Evolutionary conservation across 495 filamentous ascomycete species (phyloP).

Genomic region (Astrothelium macrocarpum): DNA sequence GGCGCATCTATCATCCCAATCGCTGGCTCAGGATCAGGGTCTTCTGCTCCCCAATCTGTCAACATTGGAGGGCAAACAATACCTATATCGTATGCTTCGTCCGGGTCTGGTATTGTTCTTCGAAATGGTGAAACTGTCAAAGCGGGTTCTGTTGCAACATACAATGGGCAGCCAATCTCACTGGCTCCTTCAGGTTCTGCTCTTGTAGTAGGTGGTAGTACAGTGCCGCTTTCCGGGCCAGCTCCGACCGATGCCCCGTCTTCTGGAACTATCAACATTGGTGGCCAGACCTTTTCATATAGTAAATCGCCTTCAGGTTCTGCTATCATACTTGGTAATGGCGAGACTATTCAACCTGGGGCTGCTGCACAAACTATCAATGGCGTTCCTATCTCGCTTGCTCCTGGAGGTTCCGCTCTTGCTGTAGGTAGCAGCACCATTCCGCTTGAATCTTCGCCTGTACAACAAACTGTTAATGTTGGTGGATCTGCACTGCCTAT

Average conservation of each 20-base stretch:
- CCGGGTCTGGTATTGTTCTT: background rate
- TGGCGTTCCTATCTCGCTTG: conserved; percentile 1
- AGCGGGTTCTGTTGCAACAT: background rate
- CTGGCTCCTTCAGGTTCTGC: background rate
- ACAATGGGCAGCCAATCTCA: background rate
- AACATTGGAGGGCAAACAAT: background rate
- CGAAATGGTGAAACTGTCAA: background rate
- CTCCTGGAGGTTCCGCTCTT: background rate
- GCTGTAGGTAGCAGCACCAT: background rate
- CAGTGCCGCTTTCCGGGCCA: background rate
- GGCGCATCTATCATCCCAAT: background rate
- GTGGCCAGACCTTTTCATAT: background rate
- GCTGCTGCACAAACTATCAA: background rate
- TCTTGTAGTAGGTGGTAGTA: background rate
- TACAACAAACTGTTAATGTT: background rate
- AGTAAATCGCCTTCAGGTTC: conserved; percentile 1
- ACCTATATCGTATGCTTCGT: background rate
- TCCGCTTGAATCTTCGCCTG: background rate
- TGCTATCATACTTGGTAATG: background rate
- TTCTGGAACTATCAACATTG: background rate
- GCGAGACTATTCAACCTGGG: background rate
- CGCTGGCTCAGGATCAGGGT: background rate
- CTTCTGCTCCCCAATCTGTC: background rate
- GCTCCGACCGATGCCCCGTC: background rate
- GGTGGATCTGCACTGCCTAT: background rate